Percentiles rank a stretch among this genome's conserved stretches.
Conservation (phyloP, 768 basidiomycete genomes). For the Rhizopogon roseolus region DNA sequence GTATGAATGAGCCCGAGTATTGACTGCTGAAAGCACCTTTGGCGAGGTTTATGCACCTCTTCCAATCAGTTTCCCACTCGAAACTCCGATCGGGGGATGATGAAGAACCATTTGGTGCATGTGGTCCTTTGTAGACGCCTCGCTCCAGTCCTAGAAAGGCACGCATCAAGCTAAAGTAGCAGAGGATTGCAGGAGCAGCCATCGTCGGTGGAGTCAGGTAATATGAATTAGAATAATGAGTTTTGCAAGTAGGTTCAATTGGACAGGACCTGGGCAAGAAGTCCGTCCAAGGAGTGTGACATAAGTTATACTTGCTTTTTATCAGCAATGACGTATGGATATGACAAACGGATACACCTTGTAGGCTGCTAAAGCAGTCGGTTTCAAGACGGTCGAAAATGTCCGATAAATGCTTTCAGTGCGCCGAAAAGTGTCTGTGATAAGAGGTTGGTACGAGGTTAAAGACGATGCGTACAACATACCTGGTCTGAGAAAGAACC, state of each 20-base stretch:
- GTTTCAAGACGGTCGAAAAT: slow-evolving; percentile 48
- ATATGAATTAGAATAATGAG: slow-evolving; percentile 42
- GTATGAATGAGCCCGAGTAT: slow-evolving; percentile 45
- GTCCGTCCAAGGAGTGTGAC: slow-evolving; percentile 52
- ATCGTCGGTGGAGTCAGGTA: slow-evolving; percentile 54
- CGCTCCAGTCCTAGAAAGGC: slow-evolving; percentile 10
- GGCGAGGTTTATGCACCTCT: slow-evolving; percentile 42
- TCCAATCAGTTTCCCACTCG: slow-evolving; percentile 75
- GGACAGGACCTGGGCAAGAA: slow-evolving; percentile 36
- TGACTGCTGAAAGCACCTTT: slow-evolving; percentile 24
- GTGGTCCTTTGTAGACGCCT: slow-evolving; percentile 3
- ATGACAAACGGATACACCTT: slow-evolving; percentile 32
- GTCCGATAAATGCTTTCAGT: slow-evolving; percentile 37
- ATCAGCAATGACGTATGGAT: slow-evolving; percentile 2
- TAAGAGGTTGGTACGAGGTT: background rate
- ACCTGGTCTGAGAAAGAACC: slow-evolving; percentile 67
- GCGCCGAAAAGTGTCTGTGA: slow-evolving; percentile 44
- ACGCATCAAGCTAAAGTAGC: slow-evolving; percentile 53
- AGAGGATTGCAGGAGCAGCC: slow-evolving; percentile 67
- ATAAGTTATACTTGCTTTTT: slow-evolving; percentile 53
- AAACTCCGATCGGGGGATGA: slow-evolving; percentile 25
- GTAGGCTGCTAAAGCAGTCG: slow-evolving; percentile 67
- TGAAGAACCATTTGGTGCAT: slow-evolving; percentile 9
- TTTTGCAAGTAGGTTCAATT: slow-evolving; percentile 13
- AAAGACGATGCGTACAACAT: slow-evolving; percentile 17